Evolutionary conservation across 129 eudicot genomes (phyloP), one percentile per base, ranked within the genome.

Genomic region (Apium graveolens): DNA sequence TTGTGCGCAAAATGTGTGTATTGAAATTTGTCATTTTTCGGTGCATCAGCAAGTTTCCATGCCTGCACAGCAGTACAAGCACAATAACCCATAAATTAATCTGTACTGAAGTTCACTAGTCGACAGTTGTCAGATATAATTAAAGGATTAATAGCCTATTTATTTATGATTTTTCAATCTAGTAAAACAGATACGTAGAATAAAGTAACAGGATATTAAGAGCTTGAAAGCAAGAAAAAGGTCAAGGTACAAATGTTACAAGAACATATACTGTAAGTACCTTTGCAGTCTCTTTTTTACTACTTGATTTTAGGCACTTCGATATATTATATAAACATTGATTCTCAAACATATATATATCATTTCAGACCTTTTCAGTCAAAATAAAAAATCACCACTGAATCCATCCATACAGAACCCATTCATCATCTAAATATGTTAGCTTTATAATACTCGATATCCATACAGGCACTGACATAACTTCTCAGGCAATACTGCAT

Each of bases 1-100:
- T 95, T 95, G 78, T 95, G 98, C 0, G 98, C 98, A 75, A 92
- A 91, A 80, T 95, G 78, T 7, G 98, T 95, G 65, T 87, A 95
- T 81, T 95, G 96, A 81, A 79, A 90, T 81, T 95, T 95, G 82
- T 95, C 98, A 75, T 91, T 87, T 70, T 80, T 65, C 2, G 97
- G 97, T 51, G 83, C 63, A 38, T 86, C 93, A 5, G 98, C 97
- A 74, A 85, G 96, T 80, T 78, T 82, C 98, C 98, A 95, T 17
- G 90, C 98, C 98, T 95, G 83, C 89, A 82, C 21, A 77, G 69
- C 73, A 68, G 70, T 26, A 76, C 34, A 66, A 76, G 32, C 26
- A 75, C 39, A 80, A 21, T 35, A 79, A 38, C 48, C 34, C 48
- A 11, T 41, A 39, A 72, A 72, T 39, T 27, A 77, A 20, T 73